Base-by-base conservation (phyloP, 441 rosid genomes). In the Sinapis alba region DNA sequence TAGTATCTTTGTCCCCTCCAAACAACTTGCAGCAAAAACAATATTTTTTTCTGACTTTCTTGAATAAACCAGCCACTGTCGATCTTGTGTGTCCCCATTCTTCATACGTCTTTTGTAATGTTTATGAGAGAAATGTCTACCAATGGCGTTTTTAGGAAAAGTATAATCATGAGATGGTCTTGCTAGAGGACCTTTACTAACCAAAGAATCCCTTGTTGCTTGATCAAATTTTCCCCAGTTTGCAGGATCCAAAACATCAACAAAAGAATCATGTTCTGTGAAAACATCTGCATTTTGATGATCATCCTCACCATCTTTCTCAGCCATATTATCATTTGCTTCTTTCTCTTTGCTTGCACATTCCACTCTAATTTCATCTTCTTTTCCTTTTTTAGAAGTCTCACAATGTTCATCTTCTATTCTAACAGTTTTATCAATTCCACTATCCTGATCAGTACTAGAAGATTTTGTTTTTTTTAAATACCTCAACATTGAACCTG, bases 1-100 rank as follows among this genome's bases (percentile, higher is more conserved):
- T 15, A 1, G 34, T 2, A 43, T 43, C 36, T 4, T 64, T 15
- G 0, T 64, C 69, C n/a, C 36, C 1, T n/a, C 9, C n/a, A 0
- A 63, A 63, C 51, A 63, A 13, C 32, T 21, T 63, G 32, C 68
- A 63, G 26, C 53, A 38, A 19, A 64, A 64, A 3, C 56, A 43
- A n/a, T 23, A 64, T 13, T 1, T 64, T 64, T 64, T 0, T 23
- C 54, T 64, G 1, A n/a, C 7, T 0, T 5, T 24, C n/a, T 8
- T 41, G 56, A 64, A 41, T 38, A 41, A 4, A 64, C 19, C 7
- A 62, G 27, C 66, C 66, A 62, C 2, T 12, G 9, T 2, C 28
- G 38, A 13, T 62, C 51, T 62, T 64, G 7, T 23, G 27, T 64
- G 7, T 38, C 58, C 26, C 54, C 5, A n/a, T 21, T 63, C 6